Evolutionary conservation across 2,329 filamentous ascomycete genomes (phyloP).

Genomic region (Ophiostoma quercus): DNA sequence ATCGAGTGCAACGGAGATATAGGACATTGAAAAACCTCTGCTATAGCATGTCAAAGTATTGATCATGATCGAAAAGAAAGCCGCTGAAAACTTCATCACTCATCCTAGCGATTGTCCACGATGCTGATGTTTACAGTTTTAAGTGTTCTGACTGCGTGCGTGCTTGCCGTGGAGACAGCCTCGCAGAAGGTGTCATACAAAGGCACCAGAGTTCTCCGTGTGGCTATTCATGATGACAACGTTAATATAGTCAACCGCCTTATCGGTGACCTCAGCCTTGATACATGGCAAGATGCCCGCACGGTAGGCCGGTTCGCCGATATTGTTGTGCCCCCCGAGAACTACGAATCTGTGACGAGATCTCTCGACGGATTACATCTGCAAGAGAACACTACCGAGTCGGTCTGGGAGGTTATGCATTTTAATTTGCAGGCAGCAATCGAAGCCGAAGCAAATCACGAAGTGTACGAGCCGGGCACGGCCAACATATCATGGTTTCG

Average conservation of each 20-base stretch:
- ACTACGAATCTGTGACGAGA: neutral
- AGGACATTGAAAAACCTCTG: neutral
- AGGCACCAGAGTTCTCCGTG: neutral
- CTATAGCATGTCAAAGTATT: neutral
- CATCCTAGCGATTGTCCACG: neutral
- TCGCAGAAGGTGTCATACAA: neutral
- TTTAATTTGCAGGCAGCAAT: neutral
- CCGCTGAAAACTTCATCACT: neutral
- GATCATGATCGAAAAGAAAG: neutral
- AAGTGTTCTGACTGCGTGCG: neutral
- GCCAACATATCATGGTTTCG: neutral
- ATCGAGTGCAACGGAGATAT: neutral
- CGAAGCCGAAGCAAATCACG: neutral
- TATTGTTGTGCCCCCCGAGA: neutral
- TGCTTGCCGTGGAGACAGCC: neutral
- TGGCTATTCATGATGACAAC: neutral
- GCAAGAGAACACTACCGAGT: neutral
- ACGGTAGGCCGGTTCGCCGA: neutral
- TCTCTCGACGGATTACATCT: neutral
- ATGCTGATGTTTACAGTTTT: neutral
- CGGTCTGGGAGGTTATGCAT: neutral
- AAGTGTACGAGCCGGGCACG: neutral
- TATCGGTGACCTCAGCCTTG: neutral
- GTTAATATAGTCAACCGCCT: neutral
- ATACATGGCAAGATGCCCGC: neutral